Percentiles rank a stretch among this genome's conserved stretches.
These are phyloP conservation scores for Nepenthes gracilis DNA, from an alignment of 148 eudicot genomes.

Conservation along the genomic window DNA sequence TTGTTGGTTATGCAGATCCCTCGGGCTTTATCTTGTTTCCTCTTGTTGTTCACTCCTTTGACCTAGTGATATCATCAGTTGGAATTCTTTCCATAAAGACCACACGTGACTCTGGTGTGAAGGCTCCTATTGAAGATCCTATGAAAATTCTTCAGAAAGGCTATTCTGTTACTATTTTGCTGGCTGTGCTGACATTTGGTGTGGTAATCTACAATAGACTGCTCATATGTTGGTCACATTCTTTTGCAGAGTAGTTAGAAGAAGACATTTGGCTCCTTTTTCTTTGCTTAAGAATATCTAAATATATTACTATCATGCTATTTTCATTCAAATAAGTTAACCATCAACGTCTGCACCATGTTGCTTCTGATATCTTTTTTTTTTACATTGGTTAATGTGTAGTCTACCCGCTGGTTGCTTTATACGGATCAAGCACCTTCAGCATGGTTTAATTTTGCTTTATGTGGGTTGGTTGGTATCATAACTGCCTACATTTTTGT, in stretches of 20 bases:
- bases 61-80: conserved; percentile 82
- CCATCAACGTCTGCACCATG: not conserved
- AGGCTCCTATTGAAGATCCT: conserved; percentile 67
- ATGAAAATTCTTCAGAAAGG: conserved; percentile 95
- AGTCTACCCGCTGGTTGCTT: conserved; percentile 98
- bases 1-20: conserved; percentile 64
- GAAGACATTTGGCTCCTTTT: not conserved
- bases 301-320: not conserved
- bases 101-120: conserved; percentile 56
- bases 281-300: not conserved
- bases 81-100: conserved; percentile 89
- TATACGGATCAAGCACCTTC: conserved; percentile 99
- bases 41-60: conserved; percentile 93
- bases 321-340: not conserved
- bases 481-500: conserved; percentile 85
- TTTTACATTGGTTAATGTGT: conserved; percentile 11
- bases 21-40: conserved; percentile 98
- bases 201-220: conserved; percentile 25
- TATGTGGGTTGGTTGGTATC: conserved; percentile 96
- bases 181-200: conserved; percentile 90
- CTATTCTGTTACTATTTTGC: conserved; percentile 72
- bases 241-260: not conserved
- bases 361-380: conserved; percentile 1
- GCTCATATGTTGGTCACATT: not conserved
- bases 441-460: conserved; percentile 90